Percentiles rank a stretch among this genome's conserved stretches.
phyloP scores from a whole-genome alignment of 202 grass and related monocot species.

The Panicum virgatum region DNA sequence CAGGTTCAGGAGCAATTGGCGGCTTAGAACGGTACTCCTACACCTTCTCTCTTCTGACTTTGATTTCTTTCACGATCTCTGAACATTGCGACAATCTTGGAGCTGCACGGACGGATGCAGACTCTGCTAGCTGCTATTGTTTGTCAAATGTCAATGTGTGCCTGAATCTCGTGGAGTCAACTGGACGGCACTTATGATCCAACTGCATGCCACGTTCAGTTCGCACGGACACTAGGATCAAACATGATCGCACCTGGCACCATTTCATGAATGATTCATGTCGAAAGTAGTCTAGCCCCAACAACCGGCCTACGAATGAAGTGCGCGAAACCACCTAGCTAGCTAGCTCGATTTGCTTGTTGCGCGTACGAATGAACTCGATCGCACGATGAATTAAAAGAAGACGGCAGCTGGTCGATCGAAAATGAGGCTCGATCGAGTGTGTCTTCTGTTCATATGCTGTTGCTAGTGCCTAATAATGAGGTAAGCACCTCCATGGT shows the following conservation, averaged over 20 bases:
- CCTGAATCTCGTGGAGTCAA: constrained; percentile 5
- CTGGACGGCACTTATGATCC: neutral
- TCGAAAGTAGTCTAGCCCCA: neutral
- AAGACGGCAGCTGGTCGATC: neutral
- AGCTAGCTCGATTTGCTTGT: neutral
- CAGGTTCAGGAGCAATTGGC: constrained; percentile 44
- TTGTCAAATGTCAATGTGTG: constrained; percentile 16
- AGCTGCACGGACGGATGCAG: neutral
- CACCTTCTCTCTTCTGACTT: neutral
- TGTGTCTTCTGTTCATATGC: neutral
- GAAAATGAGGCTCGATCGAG: neutral
- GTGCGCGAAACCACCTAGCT: neutral
- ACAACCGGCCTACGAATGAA: neutral
- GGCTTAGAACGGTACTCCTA: neutral
- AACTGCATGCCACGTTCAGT: neutral
- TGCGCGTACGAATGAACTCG: neutral
- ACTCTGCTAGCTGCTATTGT: neutral
- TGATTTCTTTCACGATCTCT: neutral
- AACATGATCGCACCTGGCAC: neutral
- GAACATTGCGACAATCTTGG: neutral
- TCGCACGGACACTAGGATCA: neutral
- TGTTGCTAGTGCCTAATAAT: constrained; percentile 32
- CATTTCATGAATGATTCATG: constrained; percentile 5
- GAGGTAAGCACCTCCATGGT: constrained; percentile 31
- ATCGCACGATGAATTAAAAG: neutral